Evolutionary conservation across 352 stramenopile species (phyloP).

Genomic region (Albugo candida): DNA sequence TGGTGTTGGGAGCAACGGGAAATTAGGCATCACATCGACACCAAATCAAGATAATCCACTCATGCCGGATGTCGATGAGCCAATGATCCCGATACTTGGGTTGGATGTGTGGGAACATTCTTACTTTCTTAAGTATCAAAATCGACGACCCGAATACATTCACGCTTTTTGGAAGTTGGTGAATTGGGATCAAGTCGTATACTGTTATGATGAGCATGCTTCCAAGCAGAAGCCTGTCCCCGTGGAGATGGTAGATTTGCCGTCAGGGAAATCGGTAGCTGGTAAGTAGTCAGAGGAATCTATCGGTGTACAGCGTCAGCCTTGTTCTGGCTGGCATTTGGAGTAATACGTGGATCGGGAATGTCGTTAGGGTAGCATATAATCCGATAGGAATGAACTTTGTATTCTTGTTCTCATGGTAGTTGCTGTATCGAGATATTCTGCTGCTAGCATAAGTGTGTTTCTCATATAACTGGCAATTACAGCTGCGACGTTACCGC

Average conservation of each 20-base stretch:
- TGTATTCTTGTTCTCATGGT: too few relatives aligned
- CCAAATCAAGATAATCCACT: constrained; percentile 79
- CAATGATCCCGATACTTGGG: constrained; percentile 77
- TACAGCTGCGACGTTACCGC: background rate
- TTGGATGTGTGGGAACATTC: constrained; percentile 81
- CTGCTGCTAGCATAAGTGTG: too few relatives aligned
- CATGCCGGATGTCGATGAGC: constrained; percentile 56
- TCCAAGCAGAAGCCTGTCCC: constrained; percentile 21
- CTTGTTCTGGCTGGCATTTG: too few relatives aligned
- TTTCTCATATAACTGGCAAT: too few relatives aligned
- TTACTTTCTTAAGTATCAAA: constrained; percentile 83
- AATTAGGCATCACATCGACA: constrained; percentile 74
- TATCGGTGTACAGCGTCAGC: too few relatives aligned
- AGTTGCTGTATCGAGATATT: too few relatives aligned
- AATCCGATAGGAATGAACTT: too few relatives aligned
- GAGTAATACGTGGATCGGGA: too few relatives aligned
- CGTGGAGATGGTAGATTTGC: constrained; percentile 16
- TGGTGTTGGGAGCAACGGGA: constrained; percentile 20
- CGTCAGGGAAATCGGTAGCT: background rate
- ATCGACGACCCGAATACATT: constrained; percentile 78
- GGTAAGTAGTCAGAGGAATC: too few relatives aligned
- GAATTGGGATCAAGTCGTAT: constrained; percentile 43
- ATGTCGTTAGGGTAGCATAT: too few relatives aligned
- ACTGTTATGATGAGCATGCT: constrained; percentile 41
- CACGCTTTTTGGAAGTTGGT: constrained; percentile 85